A percentile compares a stretch with the other conserved stretches of the same genome.
These are phyloP conservation scores for Neckera pumila DNA, from an alignment of 225 moss, liverwort and hornwort species.

Conservation along the genomic window DNA sequence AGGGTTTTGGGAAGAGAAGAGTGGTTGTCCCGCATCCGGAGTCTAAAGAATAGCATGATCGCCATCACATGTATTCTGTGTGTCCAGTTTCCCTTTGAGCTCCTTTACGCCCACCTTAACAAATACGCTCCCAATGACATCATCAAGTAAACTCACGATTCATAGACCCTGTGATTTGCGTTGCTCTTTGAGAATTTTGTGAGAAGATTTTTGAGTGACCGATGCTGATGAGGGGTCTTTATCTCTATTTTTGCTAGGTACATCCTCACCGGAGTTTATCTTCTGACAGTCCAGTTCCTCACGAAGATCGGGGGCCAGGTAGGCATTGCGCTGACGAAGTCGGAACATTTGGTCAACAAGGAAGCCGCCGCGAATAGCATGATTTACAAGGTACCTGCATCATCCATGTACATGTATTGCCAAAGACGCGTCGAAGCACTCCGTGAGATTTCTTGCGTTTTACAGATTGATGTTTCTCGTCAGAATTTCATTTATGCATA, in stretches of 20 bases:
- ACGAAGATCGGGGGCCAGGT: conserved; percentile 33
- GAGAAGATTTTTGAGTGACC: not conserved
- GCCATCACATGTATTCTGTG: conserved; percentile 40
- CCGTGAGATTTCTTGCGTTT: not conserved
- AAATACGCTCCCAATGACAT: conserved; percentile 1
- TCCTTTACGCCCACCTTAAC: conserved; percentile 4
- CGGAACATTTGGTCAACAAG: conserved; percentile 18
- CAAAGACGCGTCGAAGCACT: not conserved
- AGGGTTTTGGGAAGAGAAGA: conserved; percentile 39
- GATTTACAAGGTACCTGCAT: conserved; percentile 34
- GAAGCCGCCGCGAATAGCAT: conserved; percentile 23
- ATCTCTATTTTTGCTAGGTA: conserved; percentile 1
- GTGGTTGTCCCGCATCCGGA: conserved; percentile 38
- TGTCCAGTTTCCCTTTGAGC: conserved; percentile 44
- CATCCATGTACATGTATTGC: not conserved
- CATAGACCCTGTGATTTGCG: not conserved
- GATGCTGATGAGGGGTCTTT: not conserved
- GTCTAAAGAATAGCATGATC: conserved; percentile 37
- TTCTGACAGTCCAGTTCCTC: conserved; percentile 31
- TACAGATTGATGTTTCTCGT: not conserved
- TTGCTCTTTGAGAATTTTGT: not conserved
- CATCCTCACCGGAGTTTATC: conserved; percentile 25
- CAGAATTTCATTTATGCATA: not conserved
- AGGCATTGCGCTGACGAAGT: conserved; percentile 22
- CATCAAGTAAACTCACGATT: not conserved